Conservation (phyloP, 2,329 filamentous ascomycete genomes). For the Paraphoma chrysanthemicola region DNA sequence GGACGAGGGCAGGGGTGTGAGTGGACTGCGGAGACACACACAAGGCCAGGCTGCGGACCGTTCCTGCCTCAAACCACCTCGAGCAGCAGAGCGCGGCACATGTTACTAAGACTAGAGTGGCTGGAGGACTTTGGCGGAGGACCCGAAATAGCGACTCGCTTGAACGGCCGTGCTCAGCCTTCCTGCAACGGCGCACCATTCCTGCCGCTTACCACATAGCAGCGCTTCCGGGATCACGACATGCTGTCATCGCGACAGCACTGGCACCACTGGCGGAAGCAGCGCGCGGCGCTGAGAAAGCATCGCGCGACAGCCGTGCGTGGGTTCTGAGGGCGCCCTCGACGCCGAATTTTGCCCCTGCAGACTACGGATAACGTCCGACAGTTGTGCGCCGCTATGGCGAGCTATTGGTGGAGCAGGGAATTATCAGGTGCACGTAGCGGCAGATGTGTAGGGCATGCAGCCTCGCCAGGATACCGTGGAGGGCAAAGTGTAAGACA, state of each 20-base stretch:
- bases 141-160: constrained; percentile 40
- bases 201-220: not conserved
- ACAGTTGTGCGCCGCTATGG: constrained; percentile 10
- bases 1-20: constrained; percentile 6
- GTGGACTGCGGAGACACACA: not conserved
- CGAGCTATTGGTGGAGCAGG: constrained; percentile 23
- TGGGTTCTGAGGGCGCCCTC: constrained; percentile 4
- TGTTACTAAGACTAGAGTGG: constrained; percentile 34
- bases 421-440: constrained; percentile 19
- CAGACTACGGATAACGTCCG: constrained; percentile 18
- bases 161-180: constrained; percentile 38
- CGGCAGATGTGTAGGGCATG: not conserved
- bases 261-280: constrained; percentile 9
- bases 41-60: constrained; percentile 41
- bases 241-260: constrained; percentile 24
- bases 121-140: constrained; percentile 34
- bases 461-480: not conserved
- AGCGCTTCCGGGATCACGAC: constrained; percentile 8
- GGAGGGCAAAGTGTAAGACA: constrained; percentile 7
- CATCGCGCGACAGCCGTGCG: constrained; percentile 1
- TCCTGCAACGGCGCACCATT: constrained; percentile 25
- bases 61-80: constrained; percentile 42
- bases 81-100: constrained; percentile 28
- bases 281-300: constrained; percentile 2
- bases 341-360: constrained; percentile 23